Percentiles rank a stretch among this genome's conserved stretches.
phyloP scores from a whole-genome alignment of 2,329 filamentous ascomycete genomes.

The Plectosphaerella plurivora region DNA sequence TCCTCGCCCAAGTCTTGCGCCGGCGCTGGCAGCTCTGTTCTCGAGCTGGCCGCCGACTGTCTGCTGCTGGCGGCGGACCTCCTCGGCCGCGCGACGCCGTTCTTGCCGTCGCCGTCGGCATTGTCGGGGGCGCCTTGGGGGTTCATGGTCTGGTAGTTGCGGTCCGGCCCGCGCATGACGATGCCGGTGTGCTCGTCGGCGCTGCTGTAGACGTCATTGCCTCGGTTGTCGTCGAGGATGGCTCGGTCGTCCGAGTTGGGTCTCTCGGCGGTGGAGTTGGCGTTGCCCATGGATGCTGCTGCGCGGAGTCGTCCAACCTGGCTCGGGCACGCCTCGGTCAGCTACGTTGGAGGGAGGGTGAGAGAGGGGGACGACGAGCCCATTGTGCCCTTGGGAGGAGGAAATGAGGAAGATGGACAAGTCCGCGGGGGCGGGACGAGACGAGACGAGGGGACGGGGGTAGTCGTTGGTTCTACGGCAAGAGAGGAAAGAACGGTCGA shows the following conservation, averaged over 20 bases:
- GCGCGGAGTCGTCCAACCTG: constrained; percentile 39
- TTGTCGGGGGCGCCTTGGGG: constrained; percentile 12
- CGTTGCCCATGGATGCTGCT: constrained; percentile 31
- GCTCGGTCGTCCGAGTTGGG: constrained; percentile 11
- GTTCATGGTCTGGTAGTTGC: constrained; percentile 35
- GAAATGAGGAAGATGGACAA: background rate
- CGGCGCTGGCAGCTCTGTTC: constrained; percentile 10
- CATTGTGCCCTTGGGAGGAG: background rate
- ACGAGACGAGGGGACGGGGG: background rate
- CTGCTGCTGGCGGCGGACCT: constrained; percentile 7
- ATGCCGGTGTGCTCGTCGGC: constrained; percentile 39
- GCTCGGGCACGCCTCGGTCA: background rate
- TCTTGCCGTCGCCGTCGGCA: constrained; percentile 1
- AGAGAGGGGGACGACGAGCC: constrained; percentile 3
- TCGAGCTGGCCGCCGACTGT: constrained; percentile 8
- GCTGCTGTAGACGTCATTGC: constrained; percentile 15
- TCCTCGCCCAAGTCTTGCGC: constrained; percentile 12
- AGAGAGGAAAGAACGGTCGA: background rate
- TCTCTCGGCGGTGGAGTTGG: constrained; percentile 13
- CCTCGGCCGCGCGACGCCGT: constrained; percentile 12
- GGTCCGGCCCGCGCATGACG: constrained; percentile 24
- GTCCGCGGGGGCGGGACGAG: background rate
- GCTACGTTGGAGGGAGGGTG: background rate
- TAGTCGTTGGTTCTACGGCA: background rate
- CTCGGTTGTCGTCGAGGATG: constrained; percentile 6